phyloP scores from a whole-genome alignment of 83 land plant genomes.

The Diphasiastrum complanatum region DNA sequence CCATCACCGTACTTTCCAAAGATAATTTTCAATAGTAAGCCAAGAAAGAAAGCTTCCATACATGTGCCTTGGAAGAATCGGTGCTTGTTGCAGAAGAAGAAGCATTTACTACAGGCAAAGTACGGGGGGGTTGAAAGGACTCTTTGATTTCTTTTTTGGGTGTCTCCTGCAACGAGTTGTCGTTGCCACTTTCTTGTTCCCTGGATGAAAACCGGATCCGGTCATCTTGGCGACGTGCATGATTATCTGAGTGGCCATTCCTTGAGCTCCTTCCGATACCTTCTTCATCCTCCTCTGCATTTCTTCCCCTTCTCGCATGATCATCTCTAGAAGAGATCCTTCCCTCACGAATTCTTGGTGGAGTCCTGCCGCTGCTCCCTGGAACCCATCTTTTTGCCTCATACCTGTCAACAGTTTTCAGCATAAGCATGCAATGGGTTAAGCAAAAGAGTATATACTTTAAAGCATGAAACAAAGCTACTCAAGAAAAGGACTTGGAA shows the following conservation, averaged over 20 bases:
- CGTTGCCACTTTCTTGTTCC: too few relatives aligned
- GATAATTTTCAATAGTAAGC: too few relatives aligned
- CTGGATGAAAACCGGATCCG: too few relatives aligned
- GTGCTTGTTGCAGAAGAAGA: too few relatives aligned
- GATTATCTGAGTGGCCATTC: neutral
- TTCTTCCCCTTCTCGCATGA: slow-evolving; percentile 2
- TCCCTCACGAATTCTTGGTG: neutral
- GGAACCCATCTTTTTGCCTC: slow-evolving; percentile 36
- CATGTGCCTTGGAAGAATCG: too few relatives aligned
- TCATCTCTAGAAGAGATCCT: slow-evolving; percentile 11
- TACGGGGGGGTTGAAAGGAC: too few relatives aligned
- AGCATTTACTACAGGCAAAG: too few relatives aligned
- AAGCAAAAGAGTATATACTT: neutral
- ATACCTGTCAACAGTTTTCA: slow-evolving; percentile 20
- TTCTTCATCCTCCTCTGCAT: neutral
- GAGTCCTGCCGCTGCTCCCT: slow-evolving; percentile 16
- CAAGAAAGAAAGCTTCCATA: too few relatives aligned
- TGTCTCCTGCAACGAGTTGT: too few relatives aligned
- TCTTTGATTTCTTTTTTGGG: too few relatives aligned
- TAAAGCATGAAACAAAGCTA: neutral
- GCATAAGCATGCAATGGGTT: neutral
- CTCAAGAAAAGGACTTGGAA: neutral
- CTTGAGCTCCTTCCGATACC: neutral
- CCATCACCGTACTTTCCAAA: too few relatives aligned
- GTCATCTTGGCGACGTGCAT: neutral